A percentile compares a stretch with the other conserved stretches of the same genome.
phyloP scores from a whole-genome alignment of 23 red algal genomes.

The Gracilaria domingensis region DNA sequence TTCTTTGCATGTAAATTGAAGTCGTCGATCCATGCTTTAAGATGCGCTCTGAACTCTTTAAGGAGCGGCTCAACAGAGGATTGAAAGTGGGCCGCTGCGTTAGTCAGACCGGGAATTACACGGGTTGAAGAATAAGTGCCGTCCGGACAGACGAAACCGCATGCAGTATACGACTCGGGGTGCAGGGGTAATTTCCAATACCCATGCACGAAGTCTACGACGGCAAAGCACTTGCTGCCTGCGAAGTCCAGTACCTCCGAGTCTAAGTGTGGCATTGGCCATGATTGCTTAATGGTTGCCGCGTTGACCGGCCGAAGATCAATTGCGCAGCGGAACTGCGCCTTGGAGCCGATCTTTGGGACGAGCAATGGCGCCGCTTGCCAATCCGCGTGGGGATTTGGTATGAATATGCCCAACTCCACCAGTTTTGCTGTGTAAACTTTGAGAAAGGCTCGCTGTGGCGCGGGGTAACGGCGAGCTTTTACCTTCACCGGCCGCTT shows the following conservation, averaged over 20 bases:
- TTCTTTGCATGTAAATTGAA: slow-evolving; percentile 19
- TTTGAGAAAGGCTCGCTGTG: slow-evolving; percentile 40
- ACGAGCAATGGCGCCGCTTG: slow-evolving; percentile 55
- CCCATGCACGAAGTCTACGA: slow-evolving; percentile 23
- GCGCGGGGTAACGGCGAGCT: slow-evolving; percentile 32
- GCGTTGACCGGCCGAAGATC: slow-evolving; percentile 58
- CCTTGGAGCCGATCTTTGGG: slow-evolving; percentile 35
- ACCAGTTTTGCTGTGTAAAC: slow-evolving; percentile 31
- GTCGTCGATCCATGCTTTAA: slow-evolving; percentile 67
- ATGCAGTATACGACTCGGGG: slow-evolving; percentile 13
- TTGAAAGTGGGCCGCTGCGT: slow-evolving; percentile 45
- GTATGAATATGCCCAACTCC: slow-evolving; percentile 26
- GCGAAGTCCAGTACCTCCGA: slow-evolving; percentile 35
- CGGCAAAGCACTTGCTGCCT: slow-evolving; percentile 30
- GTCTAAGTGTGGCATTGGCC: slow-evolving; percentile 67
- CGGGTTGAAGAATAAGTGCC: slow-evolving; percentile 22
- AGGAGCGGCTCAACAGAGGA: slow-evolving; percentile 36
- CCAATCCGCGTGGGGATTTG: slow-evolving; percentile 28
- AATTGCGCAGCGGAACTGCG: slow-evolving; percentile 12
- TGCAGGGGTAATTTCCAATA: slow-evolving; percentile 59
- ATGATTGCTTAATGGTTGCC: slow-evolving; percentile 33
- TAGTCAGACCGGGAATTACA: slow-evolving; percentile 34
- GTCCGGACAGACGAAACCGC: slow-evolving; percentile 30
- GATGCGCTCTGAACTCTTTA: neutral
- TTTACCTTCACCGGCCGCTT: slow-evolving; percentile 54